Evolutionary conservation across 2,329 filamentous ascomycete genomes (phyloP), one percentile per base, ranked within the genome.

Genomic region (Ilyonectria sp.): DNA sequence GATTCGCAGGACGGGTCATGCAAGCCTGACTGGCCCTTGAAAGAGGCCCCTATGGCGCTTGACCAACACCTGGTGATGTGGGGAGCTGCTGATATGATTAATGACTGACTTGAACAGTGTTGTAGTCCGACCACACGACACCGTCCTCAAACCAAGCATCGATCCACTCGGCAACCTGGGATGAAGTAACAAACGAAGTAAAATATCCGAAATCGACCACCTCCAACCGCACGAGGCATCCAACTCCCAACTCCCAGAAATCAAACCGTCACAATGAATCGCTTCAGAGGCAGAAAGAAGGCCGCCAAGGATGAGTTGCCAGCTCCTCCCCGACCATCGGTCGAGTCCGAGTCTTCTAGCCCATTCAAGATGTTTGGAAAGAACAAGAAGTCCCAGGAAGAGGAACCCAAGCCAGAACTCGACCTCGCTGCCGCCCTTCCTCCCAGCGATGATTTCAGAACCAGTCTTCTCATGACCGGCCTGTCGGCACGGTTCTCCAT

Each of bases 401-500:
- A 86, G 52, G 89, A 90, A 73, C 82, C 84, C 52, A 92, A 91
- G 77, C 85, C 84, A 65, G 88, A 93, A 69, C 81, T 98, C 53
- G 92, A 98, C 75, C 84, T 98, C 13, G 80, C 90, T 3, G 85
- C 85, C 13, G 95, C 90, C 1, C 85, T 99, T 2, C 96, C 96
- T 1, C 87, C 94, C 0, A 91, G 85, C 53, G 94, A 98, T 80
- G 92, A 98, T 77, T 98, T 99, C 81, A 90, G 96, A 64, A 99
- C 96, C 4, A 98, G 96, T 85, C 84, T 99, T 65, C 86, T 99
- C 69, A 97, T 99, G 95, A 95, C 94, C 0, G 95, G 95, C 47
- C 87, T 99, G 5, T 98, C 95, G 0, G 94, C 95, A 13, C 91
- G 96, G 7, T 99, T 99, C 80, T 98, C 95, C 74, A 98, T 98